Evolutionary conservation across 1,139 yeast species (phyloP).

Genomic region (Pneumocystis carinii): DNA sequence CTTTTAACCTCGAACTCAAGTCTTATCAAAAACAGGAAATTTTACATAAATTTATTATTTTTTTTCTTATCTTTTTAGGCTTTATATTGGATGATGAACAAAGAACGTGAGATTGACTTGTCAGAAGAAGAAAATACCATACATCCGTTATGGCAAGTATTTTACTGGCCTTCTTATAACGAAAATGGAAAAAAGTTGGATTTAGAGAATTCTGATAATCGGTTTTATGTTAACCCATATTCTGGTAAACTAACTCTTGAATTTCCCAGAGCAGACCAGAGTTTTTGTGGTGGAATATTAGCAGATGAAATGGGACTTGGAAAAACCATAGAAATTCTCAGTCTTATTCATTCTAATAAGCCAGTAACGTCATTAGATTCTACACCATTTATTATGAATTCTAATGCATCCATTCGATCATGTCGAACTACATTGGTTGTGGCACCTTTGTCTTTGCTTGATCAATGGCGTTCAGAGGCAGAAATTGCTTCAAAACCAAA

Average conservation of each 20-base stretch:
- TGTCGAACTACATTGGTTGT: conserved; percentile 59
- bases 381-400: conserved; percentile 2
- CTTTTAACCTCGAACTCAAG: conserved; percentile 44
- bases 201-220: conserved; percentile 10
- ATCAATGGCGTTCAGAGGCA: conserved; percentile 82
- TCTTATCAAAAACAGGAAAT: conserved; percentile 49
- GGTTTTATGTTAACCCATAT: conserved; percentile 66
- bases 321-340: conserved; percentile 70
- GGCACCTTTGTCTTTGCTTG: conserved; percentile 77
- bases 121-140: conserved; percentile 35
- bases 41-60: conserved; percentile 9
- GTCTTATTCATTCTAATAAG: conserved; percentile 38
- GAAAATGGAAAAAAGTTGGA: neutral
- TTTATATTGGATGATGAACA: conserved; percentile 33
- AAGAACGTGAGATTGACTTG: conserved; percentile 30
- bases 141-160: conserved; percentile 80
- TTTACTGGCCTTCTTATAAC: conserved; percentile 49
- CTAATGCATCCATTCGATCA: conserved; percentile 34
- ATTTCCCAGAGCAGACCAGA: conserved; percentile 36
- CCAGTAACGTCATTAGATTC: conserved; percentile 4
- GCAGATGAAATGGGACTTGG: conserved; percentile 98
- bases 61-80: conserved; percentile 10
- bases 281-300: conserved; percentile 71
- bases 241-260: conserved; percentile 64
- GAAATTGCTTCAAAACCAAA: conserved; percentile 33